Percentiles rank a stretch among this genome's conserved stretches.
phyloP scores from a whole-genome alignment of 345 rosid genomes.

The Murraya paniculata region DNA sequence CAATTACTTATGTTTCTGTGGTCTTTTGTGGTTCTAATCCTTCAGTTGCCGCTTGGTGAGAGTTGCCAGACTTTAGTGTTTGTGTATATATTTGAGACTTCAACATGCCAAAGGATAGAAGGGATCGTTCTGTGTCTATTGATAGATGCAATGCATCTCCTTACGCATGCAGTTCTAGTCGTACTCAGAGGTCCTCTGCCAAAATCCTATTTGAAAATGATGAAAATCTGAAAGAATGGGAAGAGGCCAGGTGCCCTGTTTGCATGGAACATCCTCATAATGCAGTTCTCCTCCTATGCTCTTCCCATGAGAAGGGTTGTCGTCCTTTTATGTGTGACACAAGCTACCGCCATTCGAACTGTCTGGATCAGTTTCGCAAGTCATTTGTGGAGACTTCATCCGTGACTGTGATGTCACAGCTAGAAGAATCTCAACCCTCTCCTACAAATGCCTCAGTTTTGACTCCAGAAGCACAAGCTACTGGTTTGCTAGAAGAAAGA shows the following conservation, averaged over 20 bases:
- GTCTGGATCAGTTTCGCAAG: slow-evolving; percentile 86
- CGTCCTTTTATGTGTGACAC: slow-evolving; percentile 98
- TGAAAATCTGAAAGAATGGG: slow-evolving; percentile 79
- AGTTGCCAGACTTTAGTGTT: slow-evolving; percentile 10
- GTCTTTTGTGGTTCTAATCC: slow-evolving; percentile 1
- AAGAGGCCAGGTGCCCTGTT: slow-evolving; percentile 92
- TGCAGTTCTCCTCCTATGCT: slow-evolving; percentile 84
- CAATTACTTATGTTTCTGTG: neutral
- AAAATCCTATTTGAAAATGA: slow-evolving; percentile 45
- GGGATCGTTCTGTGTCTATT: slow-evolving; percentile 65
- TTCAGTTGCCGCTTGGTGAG: slow-evolving; percentile 16
- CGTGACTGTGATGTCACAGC: slow-evolving; percentile 22
- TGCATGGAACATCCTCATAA: slow-evolving; percentile 99
- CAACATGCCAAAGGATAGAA: slow-evolving; percentile 89
- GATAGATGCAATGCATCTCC: slow-evolving; percentile 64
- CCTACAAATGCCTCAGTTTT: slow-evolving; percentile 16
- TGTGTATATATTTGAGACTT: slow-evolving; percentile 15
- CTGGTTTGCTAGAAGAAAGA: slow-evolving; percentile 35
- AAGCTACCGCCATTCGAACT: slow-evolving; percentile 94
- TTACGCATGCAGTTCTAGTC: slow-evolving; percentile 58
- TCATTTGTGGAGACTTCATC: slow-evolving; percentile 46
- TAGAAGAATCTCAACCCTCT: slow-evolving; percentile 31
- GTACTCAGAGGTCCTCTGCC: slow-evolving; percentile 33
- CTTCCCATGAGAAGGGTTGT: slow-evolving; percentile 92
- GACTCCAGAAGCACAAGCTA: slow-evolving; percentile 29